Evolutionary conservation across 2,329 filamentous ascomycete genomes (phyloP).

Genomic region (Colletotrichum abscissum): DNA sequence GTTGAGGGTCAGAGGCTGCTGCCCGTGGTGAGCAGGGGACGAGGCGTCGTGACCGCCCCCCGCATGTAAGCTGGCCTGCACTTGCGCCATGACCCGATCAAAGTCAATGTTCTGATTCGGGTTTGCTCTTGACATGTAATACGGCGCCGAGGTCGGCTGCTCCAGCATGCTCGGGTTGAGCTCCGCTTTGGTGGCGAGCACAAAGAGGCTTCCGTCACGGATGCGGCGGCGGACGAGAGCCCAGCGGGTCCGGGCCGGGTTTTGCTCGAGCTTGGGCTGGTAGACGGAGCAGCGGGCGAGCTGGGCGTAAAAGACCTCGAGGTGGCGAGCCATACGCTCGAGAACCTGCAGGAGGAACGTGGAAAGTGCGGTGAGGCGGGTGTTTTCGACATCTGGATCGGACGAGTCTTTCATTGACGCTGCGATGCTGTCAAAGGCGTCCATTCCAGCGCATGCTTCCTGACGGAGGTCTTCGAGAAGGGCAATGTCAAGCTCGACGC

Average conservation of each 20-base stretch:
- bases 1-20: conserved; percentile 48
- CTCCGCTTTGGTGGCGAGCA: conserved; percentile 53
- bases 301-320: conserved; percentile 63
- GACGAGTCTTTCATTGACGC: conserved; percentile 38
- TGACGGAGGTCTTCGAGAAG: conserved; percentile 64
- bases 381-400: conserved; percentile 49
- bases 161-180: conserved; percentile 43
- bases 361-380: conserved; percentile 52
- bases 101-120: conserved; percentile 53
- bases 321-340: conserved; percentile 62
- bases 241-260: conserved; percentile 64
- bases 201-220: conserved; percentile 62
- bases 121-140: conserved; percentile 39
- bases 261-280: conserved; percentile 61
- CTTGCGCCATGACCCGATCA: conserved; percentile 56
- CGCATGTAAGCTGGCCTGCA: conserved; percentile 48
- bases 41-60: conserved; percentile 35
- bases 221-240: conserved; percentile 59
- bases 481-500: conserved; percentile 62
- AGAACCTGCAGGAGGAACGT: conserved; percentile 62
- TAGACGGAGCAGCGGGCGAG: conserved; percentile 61
- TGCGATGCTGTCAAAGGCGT: conserved; percentile 61
- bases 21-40: conserved; percentile 30
- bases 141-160: conserved; percentile 42
- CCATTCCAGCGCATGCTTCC: conserved; percentile 65